These are phyloP conservation scores for Mimosa pudica DNA, from an alignment of 306 rosid genomes.

Conservation along the genomic window DNA sequence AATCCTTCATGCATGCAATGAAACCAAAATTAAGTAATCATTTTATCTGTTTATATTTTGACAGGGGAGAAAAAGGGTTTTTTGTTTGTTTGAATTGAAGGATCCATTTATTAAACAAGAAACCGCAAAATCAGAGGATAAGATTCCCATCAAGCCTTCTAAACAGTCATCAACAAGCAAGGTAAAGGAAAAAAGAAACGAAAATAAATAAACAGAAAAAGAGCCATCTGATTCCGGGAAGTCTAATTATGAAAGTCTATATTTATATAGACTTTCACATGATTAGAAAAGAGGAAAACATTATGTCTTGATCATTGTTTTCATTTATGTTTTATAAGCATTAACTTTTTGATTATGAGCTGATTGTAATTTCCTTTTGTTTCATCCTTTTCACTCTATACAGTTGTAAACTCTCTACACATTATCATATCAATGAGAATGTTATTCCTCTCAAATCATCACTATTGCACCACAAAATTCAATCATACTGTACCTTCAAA, in stretches of 20 bases:
- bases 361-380: too few species aligned
- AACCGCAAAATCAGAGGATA: conserved; percentile 4
- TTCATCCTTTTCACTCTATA: too few species aligned
- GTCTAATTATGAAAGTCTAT: neutral
- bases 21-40: conserved; percentile 3
- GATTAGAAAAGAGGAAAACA: too few species aligned
- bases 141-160: neutral
- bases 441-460: too few species aligned
- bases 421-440: too few species aligned
- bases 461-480: conserved; percentile 3
- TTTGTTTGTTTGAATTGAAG: neutral
- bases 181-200: neutral
- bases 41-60: neutral
- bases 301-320: too few species aligned
- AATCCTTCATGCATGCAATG: conserved; percentile 15
- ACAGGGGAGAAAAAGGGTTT: neutral
- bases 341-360: too few species aligned
- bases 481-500: neutral
- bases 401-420: too few species aligned
- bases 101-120: conserved; percentile 5
- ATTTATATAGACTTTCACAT: too few species aligned
- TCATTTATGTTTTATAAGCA: too few species aligned
- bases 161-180: neutral
- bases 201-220: neutral
- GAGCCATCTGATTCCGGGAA: neutral